phyloP scores from a whole-genome alignment of 1,284 basidiomycete species.

The Fomitopsis schrenkii region DNA sequence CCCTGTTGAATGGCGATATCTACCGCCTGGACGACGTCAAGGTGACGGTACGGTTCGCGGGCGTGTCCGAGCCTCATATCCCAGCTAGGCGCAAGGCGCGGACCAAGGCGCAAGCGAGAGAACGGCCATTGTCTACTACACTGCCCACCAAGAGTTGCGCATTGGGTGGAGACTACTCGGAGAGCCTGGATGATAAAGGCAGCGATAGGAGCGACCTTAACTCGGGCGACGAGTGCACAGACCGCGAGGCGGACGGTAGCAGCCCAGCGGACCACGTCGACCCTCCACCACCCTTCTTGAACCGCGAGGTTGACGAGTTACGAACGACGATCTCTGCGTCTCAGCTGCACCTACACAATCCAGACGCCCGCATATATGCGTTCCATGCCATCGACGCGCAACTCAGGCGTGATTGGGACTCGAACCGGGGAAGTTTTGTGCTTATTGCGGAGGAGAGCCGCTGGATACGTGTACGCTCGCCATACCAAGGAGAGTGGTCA shows the following conservation, averaged over 20 bases:
- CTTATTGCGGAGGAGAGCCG: constrained; percentile 33
- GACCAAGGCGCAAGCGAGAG: neutral
- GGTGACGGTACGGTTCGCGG: constrained; percentile 28
- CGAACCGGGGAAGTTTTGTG: constrained; percentile 33
- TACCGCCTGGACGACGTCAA: constrained; percentile 35
- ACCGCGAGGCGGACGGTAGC: constrained; percentile 6
- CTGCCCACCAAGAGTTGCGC: constrained; percentile 8
- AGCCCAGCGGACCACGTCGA: constrained; percentile 1
- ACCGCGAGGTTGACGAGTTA: constrained; percentile 27
- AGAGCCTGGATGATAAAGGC: neutral
- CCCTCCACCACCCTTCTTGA: constrained; percentile 8
- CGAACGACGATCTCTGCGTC: constrained; percentile 25
- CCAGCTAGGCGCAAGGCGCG: neutral
- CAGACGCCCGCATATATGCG: constrained; percentile 35
- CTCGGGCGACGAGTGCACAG: constrained; percentile 10
- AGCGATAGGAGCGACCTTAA: neutral
- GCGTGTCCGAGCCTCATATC: constrained; percentile 10
- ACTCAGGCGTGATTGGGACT: constrained; percentile 34
- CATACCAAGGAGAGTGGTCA: constrained; percentile 16
- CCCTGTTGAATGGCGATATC: constrained; percentile 36
- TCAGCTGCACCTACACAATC: constrained; percentile 33
- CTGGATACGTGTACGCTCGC: constrained; percentile 34
- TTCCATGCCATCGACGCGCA: constrained; percentile 34
- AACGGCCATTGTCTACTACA: neutral
- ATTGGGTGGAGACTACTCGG: neutral